Evolutionary conservation across 108 stramenopile genomes (phyloP).

Genomic region (Craspedostauros australis): DNA sequence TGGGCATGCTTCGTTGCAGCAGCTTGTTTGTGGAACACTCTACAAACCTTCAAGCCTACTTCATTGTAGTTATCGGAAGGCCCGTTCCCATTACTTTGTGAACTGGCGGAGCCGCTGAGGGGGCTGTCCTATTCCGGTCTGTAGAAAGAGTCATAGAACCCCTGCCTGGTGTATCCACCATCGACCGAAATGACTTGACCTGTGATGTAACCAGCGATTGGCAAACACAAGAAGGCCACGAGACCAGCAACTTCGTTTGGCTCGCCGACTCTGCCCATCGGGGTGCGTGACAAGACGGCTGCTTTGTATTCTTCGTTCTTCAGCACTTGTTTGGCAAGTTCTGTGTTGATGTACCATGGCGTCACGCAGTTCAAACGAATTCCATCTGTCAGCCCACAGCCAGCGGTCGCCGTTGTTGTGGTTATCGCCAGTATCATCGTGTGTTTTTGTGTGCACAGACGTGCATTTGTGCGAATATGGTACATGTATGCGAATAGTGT

Average conservation of each 20-base stretch:
- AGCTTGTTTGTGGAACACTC: not conserved
- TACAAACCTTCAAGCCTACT: not conserved
- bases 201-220: slow-evolving; percentile 81
- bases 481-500: too few species aligned
- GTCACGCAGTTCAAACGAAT: slow-evolving; percentile 83
- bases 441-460: too few species aligned
- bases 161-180: slow-evolving; percentile 74
- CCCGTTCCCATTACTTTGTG: not conserved
- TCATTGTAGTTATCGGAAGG: not conserved
- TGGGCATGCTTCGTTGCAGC: not conserved
- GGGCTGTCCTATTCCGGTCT: too few species aligned
- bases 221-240: slow-evolving; percentile 90
- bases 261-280: slow-evolving; percentile 72
- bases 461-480: too few species aligned
- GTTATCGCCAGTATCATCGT: too few species aligned
- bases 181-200: slow-evolving; percentile 90
- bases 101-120: too few species aligned
- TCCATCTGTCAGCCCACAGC: too few species aligned
- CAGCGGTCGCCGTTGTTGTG: too few species aligned
- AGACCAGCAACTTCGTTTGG: slow-evolving; percentile 75
- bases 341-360: slow-evolving; percentile 79
- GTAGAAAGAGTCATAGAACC: slow-evolving; percentile 50
- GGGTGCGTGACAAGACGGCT: slow-evolving; percentile 65
- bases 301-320: slow-evolving; percentile 68
- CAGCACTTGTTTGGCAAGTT: slow-evolving; percentile 66